Base-by-base conservation (phyloP, 768 basidiomycete genomes). In the Pleurotus ostreatus region DNA sequence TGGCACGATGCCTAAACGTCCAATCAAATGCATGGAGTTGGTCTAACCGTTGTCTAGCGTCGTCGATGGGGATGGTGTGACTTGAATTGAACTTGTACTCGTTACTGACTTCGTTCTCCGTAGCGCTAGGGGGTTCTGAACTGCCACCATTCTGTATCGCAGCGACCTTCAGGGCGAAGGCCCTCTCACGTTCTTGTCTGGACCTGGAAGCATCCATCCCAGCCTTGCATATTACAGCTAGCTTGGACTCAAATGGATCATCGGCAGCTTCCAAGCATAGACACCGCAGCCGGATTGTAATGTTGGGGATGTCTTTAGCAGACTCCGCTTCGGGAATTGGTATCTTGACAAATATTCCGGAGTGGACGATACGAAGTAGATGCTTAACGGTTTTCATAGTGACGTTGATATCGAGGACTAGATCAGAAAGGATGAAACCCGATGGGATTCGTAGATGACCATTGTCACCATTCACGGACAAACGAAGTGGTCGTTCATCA, bases 181-280 rank as follows among this genome's bases (percentile, higher is more conserved):
- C 92, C 30, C 86, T 84, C 56, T 94, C 89, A 1, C 93, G 81
- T 49, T 85, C 88, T 45, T 84, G 69, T 26, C 94, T 77, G 12
- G 82, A 78, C 51, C 78, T 79, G 40, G 86, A 84, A 47, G 93
- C 94, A 39, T 84, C 81, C 38, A 80, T 70, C 0, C 92, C 94
- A 47, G 83, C 80, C 57, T 81, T 77, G 78, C 83, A 90, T 26
- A 92, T 89, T 7, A 88, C 74, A 37, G 83, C 88, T 16, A 97
- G 70, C 57, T 78, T 82, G 13, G 81, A 79, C 69, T 98, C 95
- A 56, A 97, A 83, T 1, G 86, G 81, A 62, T 94, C 90, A 67
- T 98, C 95, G 20, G 84, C 82, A 22, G 85, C 85, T 68, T 97
- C 94, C 7, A 92, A 63, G 47, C 82, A 84, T 34, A 96, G 63